Evolutionary conservation across 140 eudicot genomes (phyloP), one percentile per base, ranked within the genome.

Genomic region (Cichorium intybus): DNA sequence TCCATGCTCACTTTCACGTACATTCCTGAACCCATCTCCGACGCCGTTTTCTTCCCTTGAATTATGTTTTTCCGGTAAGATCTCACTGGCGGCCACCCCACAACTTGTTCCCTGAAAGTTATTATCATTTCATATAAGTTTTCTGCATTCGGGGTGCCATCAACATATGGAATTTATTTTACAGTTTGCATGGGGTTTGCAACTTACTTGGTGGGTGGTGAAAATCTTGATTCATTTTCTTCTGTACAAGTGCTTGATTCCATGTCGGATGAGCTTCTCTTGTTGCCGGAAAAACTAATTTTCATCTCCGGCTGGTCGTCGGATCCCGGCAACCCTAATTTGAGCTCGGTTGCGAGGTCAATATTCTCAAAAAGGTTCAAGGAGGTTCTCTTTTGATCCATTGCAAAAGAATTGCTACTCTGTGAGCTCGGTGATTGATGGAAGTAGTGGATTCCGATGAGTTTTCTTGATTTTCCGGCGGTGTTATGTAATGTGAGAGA

Each of bases 1-100:
- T 93, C 99, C 97, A 93, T 85, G 79, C 99, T 93, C 55, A 93
- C 99, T 78, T 93, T 93, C 57, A 93, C 90, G 67, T 71, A 88
- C 83, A 84, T 75, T 43, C 86, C 95, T 0, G 74, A 37, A 5
- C 79, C 84, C 43, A 17, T 64, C 5, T 86, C 94, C 7, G 79
- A 52, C 1, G 79, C 88, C 6, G 66, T 29, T 49, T 85, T 87
- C 75, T 82, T 90, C n/a, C 48, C 77, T 29, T 85, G 87, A 14
- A 84, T 41, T 27, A 68, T 56, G 74, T 79, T 87, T 76, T 81
- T 91, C 53, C 91, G 79, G 82, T 82, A 85, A 9, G 96, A 82
- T 72, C 97, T 56, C 48, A 91, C 86, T 47, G 97, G 97, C 35
- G 97, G 97, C 97, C 97, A 91, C 15, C 97, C 97, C 7, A 91